Conservation (phyloP, 1,139 yeast species). For the Yamadazyma aaseri region DNA sequence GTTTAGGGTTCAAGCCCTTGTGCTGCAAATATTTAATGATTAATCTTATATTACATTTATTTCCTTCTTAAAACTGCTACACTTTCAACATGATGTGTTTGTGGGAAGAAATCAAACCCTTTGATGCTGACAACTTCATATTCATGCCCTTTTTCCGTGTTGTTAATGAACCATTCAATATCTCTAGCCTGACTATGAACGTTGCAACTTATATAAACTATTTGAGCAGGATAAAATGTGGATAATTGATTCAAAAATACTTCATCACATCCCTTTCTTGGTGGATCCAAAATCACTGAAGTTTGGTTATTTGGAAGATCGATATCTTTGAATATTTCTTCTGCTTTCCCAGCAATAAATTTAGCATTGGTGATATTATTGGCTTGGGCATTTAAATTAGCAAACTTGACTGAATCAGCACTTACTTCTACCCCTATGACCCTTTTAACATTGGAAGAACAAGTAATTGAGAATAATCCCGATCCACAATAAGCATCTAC, state of each 20-base stretch:
- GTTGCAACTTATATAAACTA: constrained; percentile 93
- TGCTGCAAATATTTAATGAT: constrained; percentile 4
- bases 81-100: constrained; percentile 95
- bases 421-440: constrained; percentile 95
- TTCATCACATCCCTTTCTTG: constrained; percentile 94
- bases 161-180: constrained; percentile 73
- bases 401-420: constrained; percentile 87
- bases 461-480: constrained; percentile 86
- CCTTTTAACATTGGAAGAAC: constrained; percentile 72
- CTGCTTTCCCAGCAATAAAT: constrained; percentile 91
- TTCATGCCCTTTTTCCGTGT: constrained; percentile 58
- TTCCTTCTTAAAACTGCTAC: constrained; percentile 68
- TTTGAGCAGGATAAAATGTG: constrained; percentile 76
- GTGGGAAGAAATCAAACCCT: constrained; percentile 98
- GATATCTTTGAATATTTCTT: constrained; percentile 76
- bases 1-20: constrained; percentile 16
- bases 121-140: constrained; percentile 78
- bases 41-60: background rate
- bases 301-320: constrained; percentile 70
- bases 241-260: constrained; percentile 82
- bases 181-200: constrained; percentile 98
- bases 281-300: constrained; percentile 92
- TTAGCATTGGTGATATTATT: constrained; percentile 76
- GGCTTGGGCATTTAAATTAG: constrained; percentile 72
- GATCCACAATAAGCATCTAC: constrained; percentile 99